Base-by-base conservation (phyloP, 2,329 filamentous ascomycete genomes). In the Hypoxylon sp. region DNA sequence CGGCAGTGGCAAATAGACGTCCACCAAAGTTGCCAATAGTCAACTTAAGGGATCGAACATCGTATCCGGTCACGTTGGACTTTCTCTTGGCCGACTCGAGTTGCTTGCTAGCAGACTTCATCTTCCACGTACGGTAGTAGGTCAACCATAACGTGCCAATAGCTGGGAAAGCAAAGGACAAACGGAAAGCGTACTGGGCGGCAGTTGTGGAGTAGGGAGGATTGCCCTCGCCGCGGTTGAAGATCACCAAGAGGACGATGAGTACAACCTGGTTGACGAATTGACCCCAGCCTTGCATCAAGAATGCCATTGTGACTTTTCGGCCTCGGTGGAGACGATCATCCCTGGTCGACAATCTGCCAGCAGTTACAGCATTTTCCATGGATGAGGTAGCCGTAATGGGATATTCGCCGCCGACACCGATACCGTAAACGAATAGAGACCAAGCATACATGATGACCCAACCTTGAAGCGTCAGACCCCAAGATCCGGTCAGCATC, bases 201-300 rank as follows among this genome's bases (percentile, higher is more conserved):
- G 92, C 85, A n/a, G 90, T 85, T 67, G 86, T 80, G 64, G 89
- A 91, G 84, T 98, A 98, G 2, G 94, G 93, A 21, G 92, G 89
- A 60, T 89, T 86, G 52, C 92, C 91, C 66, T 84, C 85, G 63
- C 92, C 92, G 76, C 90, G 89, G 85, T 97, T 93, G 87, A 97
- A 96, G 82, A 95, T 92, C 74, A 97, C 85, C 64, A 98, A 88
- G 55, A 97, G 85, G 59, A 97, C 79, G 76, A 98, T 97, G 70
- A 98, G 87, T 63, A 97, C 82, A 74, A 92, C 91, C 82, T 98
- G 95, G 87, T 98, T 98, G 84, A 93, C 85, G 79, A 97, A 93
- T 81, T 98, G 95, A 72, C 95, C 95, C 95, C 95, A 98, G 60
- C 95, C 95, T 82, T 98, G 95, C 95, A 98, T 98, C 81, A 98